A percentile compares a stretch with the other conserved stretches of the same genome.
phyloP scores from a whole-genome alignment of 1,139 yeast genomes.

The Geotrichum carabidarum region DNA sequence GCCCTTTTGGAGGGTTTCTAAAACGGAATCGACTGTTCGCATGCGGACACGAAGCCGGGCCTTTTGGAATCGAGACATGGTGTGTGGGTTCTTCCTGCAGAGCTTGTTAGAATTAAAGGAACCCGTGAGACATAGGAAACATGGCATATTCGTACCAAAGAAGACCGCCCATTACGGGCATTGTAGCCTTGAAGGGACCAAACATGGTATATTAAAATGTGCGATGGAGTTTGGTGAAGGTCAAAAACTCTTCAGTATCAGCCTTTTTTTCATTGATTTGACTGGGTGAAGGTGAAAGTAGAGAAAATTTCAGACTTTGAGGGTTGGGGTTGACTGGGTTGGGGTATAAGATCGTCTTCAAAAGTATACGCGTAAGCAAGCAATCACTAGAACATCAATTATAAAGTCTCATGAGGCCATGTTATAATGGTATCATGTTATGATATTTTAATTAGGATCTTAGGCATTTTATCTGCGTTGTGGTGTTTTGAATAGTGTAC shows the following conservation, averaged over 20 bases:
- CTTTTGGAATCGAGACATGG: constrained; percentile 78
- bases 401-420: too few species aligned
- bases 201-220: constrained; percentile 46
- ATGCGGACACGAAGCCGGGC: constrained; percentile 77
- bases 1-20: constrained; percentile 64
- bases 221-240: too few species aligned
- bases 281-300: neutral
- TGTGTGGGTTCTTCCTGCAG: constrained; percentile 57
- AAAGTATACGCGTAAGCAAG: neutral
- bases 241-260: too few species aligned
- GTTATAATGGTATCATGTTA: too few species aligned
- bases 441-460: too few species aligned
- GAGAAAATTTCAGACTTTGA: neutral
- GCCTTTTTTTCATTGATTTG: neutral
- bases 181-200: constrained; percentile 72
- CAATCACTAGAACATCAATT: too few species aligned
- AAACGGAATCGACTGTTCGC: constrained; percentile 72
- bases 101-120: neutral
- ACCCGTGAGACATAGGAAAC: neutral
- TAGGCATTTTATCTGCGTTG: too few species aligned
- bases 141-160: constrained; percentile 61
- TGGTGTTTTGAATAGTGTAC: too few species aligned
- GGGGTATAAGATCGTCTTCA: neutral
- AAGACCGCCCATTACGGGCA: constrained; percentile 68
- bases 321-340: neutral